Evolutionary conservation across 2,329 filamentous ascomycete genomes (phyloP).

Genomic region (Nannizzia gypsea): DNA sequence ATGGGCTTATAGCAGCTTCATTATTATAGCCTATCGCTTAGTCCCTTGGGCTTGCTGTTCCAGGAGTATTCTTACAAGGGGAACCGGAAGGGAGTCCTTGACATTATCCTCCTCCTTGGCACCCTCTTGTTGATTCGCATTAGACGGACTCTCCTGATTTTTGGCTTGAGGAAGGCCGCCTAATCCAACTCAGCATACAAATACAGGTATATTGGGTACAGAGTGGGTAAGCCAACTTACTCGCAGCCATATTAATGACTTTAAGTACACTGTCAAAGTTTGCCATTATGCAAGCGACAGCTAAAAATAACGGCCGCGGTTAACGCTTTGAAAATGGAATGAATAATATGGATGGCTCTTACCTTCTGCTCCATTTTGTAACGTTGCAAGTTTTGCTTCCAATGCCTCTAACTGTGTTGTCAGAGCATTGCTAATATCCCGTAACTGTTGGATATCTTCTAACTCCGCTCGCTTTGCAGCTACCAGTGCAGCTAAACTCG

Average conservation of each 20-base stretch:
- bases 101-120: constrained; percentile 5
- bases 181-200: background rate
- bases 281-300: constrained; percentile 53
- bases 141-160: background rate
- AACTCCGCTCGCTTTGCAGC: constrained; percentile 52
- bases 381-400: constrained; percentile 48
- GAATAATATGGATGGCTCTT: background rate
- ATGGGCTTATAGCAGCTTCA: background rate
- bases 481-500: constrained; percentile 50
- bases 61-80: constrained; percentile 31
- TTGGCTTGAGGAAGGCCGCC: background rate
- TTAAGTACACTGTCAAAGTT: constrained; percentile 56
- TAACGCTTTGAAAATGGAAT: background rate
- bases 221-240: constrained; percentile 34
- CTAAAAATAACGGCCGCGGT: constrained; percentile 23
- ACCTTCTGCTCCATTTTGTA: constrained; percentile 54
- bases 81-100: constrained; percentile 35
- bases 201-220: background rate
- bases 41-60: background rate
- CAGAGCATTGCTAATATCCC: constrained; percentile 49
- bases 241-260: constrained; percentile 53
- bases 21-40: background rate
- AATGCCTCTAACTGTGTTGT: constrained; percentile 52
- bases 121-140: constrained; percentile 10
- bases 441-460: constrained; percentile 49